Percentiles rank a stretch among this genome's conserved stretches.
Conservation (phyloP, 2,329 filamentous ascomycete species). For the Fusarium protoensiforme region DNA sequence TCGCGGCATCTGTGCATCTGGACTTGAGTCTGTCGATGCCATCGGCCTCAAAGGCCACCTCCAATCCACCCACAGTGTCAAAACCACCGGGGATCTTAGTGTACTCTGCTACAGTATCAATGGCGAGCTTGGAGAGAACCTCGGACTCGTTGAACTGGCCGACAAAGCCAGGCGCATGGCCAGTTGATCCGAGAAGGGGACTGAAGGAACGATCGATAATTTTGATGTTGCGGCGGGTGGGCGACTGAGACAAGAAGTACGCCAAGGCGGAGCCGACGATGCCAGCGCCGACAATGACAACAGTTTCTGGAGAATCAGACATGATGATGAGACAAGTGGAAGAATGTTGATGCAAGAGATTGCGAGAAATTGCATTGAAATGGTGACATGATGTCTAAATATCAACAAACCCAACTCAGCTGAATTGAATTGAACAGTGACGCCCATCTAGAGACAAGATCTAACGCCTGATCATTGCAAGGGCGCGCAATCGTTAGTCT, state of each 20-base stretch:
- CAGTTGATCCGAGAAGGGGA: slow-evolving; percentile 29
- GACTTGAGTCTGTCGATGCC: slow-evolving; percentile 16
- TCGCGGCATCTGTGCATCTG: slow-evolving; percentile 10
- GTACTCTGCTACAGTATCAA: slow-evolving; percentile 36
- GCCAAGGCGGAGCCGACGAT: slow-evolving; percentile 34
- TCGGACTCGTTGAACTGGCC: slow-evolving; percentile 40
- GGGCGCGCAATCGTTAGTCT: background rate
- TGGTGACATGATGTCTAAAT: background rate
- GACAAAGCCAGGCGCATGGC: slow-evolving; percentile 34
- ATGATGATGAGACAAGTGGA: background rate
- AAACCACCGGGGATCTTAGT: slow-evolving; percentile 35
- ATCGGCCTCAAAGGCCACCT: slow-evolving; percentile 25
- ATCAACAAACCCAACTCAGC: background rate
- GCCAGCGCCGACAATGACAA: slow-evolving; percentile 32
- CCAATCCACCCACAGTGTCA: slow-evolving; percentile 31
- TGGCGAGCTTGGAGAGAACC: slow-evolving; percentile 33
- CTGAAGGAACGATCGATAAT: slow-evolving; percentile 33
- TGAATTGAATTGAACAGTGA: background rate
- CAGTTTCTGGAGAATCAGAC: slow-evolving; percentile 15
- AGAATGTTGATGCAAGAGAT: background rate
- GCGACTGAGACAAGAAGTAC: slow-evolving; percentile 14
- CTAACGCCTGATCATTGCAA: slow-evolving; percentile 4
- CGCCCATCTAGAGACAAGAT: background rate
- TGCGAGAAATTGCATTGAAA: background rate
- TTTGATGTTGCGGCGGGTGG: slow-evolving; percentile 18